These are phyloP conservation scores for Hordeum pubiflorum DNA, from an alignment of 202 grass and related monocot species.

Conservation along the genomic window DNA sequence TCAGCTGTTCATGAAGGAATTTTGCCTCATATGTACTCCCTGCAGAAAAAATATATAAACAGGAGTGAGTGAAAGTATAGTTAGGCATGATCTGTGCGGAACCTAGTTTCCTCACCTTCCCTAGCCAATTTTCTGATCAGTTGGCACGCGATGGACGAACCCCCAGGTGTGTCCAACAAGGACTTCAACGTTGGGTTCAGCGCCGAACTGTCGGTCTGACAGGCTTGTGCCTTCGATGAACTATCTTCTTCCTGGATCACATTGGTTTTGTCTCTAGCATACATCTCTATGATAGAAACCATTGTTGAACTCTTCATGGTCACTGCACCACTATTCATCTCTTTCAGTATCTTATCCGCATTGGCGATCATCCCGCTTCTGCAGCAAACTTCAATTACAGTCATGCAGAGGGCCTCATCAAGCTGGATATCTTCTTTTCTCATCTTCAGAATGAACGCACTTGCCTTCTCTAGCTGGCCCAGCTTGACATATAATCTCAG, in stretches of 20 bases:
- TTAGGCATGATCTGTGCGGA: neutral
- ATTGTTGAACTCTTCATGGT: conserved; percentile 33
- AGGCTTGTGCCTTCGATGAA: conserved; percentile 25
- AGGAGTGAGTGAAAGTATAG: neutral
- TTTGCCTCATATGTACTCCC: conserved; percentile 49
- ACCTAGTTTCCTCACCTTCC: conserved; percentile 55
- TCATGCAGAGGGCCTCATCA: conserved; percentile 65
- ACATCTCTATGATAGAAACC: conserved; percentile 48
- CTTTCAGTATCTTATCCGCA: conserved; percentile 46
- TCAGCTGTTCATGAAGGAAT: conserved; percentile 50
- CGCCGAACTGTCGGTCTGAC: neutral
- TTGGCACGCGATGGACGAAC: conserved; percentile 44
- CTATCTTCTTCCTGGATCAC: conserved; percentile 37
- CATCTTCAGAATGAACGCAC: conserved; percentile 45
- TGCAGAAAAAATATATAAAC: conserved; percentile 37
- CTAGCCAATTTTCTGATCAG: conserved; percentile 65
- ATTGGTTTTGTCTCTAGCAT: conserved; percentile 44
- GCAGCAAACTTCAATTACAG: conserved; percentile 67
- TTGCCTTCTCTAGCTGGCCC: conserved; percentile 64
- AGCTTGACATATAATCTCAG: conserved; percentile 66
- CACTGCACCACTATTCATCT: conserved; percentile 40
- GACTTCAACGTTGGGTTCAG: conserved; percentile 32
- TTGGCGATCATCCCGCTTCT: conserved; percentile 40
- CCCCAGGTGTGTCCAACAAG: conserved; percentile 41
- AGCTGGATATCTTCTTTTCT: conserved; percentile 31